Base-by-base conservation (phyloP, 1,284 basidiomycete genomes). In the Heliocybe sulcata region DNA sequence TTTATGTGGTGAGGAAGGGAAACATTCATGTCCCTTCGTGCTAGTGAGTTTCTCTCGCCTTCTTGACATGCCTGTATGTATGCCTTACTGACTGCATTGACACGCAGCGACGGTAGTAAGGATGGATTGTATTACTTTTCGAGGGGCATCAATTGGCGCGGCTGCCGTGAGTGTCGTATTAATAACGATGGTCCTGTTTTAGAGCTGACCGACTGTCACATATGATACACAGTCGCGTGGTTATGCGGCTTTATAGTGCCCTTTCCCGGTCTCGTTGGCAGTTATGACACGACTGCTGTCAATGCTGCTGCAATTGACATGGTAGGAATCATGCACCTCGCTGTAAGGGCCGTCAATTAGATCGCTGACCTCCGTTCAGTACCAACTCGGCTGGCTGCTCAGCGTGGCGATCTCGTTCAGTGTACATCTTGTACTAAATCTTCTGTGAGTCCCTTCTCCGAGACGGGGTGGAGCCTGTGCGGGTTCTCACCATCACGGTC, bases 201-300 rank as follows among this genome's bases (percentile, higher is more conserved):
- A 22, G 27, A 49, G 20, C 47, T 29, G 47, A 49, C 27, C 16
- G n/a, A 25, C 20, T 47, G 23, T 9, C 25, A n/a, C 27, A 16
- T 49, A 3, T 20, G 19, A 42, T 20, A 20, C 3, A 42, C 38
- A 49, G 47, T 52, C 19, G 51, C 51, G 33, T 52, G 51, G 51
- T 12, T 35, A n/a, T 52, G 51, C 33, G 51, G 51, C 4, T 52
- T 52, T 20, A 31, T 52, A 3, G 19, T 52, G 27, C 51, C 51
- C 33, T 52, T 52, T 29, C 51, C 51, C 29, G 51, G 51, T 11
- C 51, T 52, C 22, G 20, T 52, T 16, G 51, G 51, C 3, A 52
- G 51, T 19, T 52, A 52, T 26, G 51, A 52, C 33, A 12, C 19
- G 29, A 8, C 11, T 29, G 51, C 51, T 4, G 51, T 52, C 27